A percentile compares a stretch with the other conserved stretches of the same genome.
These are phyloP conservation scores for Schwanniomyces yamadae DNA, from an alignment of 805 yeast genomes.

Conservation along the genomic window DNA sequence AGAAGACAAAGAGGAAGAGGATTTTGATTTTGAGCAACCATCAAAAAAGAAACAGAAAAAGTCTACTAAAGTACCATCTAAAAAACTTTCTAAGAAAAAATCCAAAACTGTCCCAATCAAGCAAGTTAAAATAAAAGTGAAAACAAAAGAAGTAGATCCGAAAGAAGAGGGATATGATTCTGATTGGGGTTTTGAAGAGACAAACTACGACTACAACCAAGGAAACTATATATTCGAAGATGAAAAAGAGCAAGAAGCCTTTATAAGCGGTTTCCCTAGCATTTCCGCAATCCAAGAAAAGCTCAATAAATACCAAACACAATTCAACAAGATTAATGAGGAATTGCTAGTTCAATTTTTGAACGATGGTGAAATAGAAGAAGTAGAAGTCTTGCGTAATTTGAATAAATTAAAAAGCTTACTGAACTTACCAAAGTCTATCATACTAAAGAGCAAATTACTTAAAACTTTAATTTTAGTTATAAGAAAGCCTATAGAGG, in stretches of 20 bases:
- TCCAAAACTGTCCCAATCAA: background rate
- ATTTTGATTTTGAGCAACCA: slow-evolving; percentile 10
- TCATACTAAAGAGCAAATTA: slow-evolving; percentile 29
- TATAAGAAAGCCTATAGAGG: slow-evolving; percentile 27
- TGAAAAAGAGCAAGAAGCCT: slow-evolving; percentile 26
- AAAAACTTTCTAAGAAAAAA: slow-evolving; percentile 6
- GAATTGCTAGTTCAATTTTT: slow-evolving; percentile 7
- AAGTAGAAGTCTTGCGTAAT: slow-evolving; percentile 14
- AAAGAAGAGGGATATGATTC: slow-evolving; percentile 26
- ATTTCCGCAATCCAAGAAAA: slow-evolving; percentile 20
- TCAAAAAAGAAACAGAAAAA: slow-evolving; percentile 12
- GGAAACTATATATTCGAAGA: slow-evolving; percentile 39
- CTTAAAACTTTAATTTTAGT: slow-evolving; percentile 30
- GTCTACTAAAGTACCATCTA: background rate
- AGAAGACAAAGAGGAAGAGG: slow-evolving; percentile 13
- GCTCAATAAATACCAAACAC: slow-evolving; percentile 13
- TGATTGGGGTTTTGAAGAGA: slow-evolving; percentile 47
- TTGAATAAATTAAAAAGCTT: slow-evolving; percentile 17
- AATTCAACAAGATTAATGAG: slow-evolving; percentile 16
- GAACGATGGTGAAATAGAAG: slow-evolving; percentile 14
- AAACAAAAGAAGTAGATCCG: slow-evolving; percentile 11
- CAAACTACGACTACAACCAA: slow-evolving; percentile 19
- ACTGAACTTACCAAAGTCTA: slow-evolving; percentile 26
- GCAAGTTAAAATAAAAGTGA: slow-evolving; percentile 8
- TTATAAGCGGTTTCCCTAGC: slow-evolving; percentile 23